Percentiles rank a stretch among this genome's conserved stretches.
phyloP scores from a whole-genome alignment of 306 rosid genomes.

The Quillaja saponaria region DNA sequence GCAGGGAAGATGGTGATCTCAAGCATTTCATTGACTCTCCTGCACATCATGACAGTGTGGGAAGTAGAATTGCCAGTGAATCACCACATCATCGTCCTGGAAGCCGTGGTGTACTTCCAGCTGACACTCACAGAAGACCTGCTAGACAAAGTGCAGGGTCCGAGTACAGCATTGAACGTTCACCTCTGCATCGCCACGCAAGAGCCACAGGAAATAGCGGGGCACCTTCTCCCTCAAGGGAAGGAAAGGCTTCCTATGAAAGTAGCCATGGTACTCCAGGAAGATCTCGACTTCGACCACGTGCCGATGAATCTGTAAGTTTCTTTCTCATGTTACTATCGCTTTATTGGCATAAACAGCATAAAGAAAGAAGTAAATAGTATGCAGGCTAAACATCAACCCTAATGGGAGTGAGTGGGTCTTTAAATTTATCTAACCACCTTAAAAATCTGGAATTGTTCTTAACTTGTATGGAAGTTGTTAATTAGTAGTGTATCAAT shows the following conservation, averaged over 20 bases:
- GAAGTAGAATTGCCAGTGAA: slow-evolving; percentile 45
- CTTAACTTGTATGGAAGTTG: no score
- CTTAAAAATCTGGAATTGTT: no score
- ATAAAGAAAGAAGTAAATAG: neutral
- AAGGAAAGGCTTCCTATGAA: slow-evolving; percentile 65
- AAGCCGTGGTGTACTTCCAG: slow-evolving; percentile 49
- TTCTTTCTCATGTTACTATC: slow-evolving; percentile 27
- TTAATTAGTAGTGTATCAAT: no score
- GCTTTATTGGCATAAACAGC: slow-evolving; percentile 10
- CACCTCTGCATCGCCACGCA: slow-evolving; percentile 82
- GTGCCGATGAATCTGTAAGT: slow-evolving; percentile 71
- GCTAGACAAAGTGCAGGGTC: slow-evolving; percentile 55
- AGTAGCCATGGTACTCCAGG: slow-evolving; percentile 75
- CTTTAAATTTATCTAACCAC: no score
- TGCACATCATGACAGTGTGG: slow-evolving; percentile 48
- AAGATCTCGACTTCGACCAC: slow-evolving; percentile 66
- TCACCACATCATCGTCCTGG: slow-evolving; percentile 40
- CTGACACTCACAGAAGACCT: slow-evolving; percentile 60
- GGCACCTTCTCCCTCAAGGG: slow-evolving; percentile 47
- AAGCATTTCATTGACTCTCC: slow-evolving; percentile 60
- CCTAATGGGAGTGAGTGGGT: no score
- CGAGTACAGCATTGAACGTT: slow-evolving; percentile 72
- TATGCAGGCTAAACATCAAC: neutral
- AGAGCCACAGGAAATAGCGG: slow-evolving; percentile 61
- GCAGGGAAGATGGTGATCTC: slow-evolving; percentile 60